These are phyloP conservation scores for Hymenoscyphus fraxineus DNA, from an alignment of 2,329 filamentous ascomycete genomes.

Conservation along the genomic window DNA sequence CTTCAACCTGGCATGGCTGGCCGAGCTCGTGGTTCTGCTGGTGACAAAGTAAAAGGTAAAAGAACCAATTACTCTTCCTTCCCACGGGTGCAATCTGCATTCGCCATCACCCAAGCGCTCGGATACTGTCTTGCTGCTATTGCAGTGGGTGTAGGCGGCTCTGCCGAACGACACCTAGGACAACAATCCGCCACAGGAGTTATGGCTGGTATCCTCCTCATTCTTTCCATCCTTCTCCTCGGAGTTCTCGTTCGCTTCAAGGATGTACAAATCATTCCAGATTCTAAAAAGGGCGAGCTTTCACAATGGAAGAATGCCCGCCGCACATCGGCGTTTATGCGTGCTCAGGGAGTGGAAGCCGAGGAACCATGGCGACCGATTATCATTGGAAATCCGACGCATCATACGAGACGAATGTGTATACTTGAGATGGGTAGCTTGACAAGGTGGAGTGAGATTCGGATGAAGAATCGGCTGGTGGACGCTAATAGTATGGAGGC, in stretches of 20 bases:
- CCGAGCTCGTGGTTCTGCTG: constrained; percentile 45
- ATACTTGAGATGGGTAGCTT: constrained; percentile 65
- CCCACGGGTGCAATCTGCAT: constrained; percentile 67
- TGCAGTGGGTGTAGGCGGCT: constrained; percentile 65
- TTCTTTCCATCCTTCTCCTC: constrained; percentile 61
- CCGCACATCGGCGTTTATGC: constrained; percentile 44
- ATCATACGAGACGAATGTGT: constrained; percentile 66
- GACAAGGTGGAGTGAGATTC: constrained; percentile 71
- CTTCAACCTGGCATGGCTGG: constrained; percentile 68
- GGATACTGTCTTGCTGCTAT: constrained; percentile 67
- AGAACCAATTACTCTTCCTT: constrained; percentile 73
- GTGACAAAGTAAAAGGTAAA: constrained; percentile 42
- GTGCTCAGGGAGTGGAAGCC: constrained; percentile 29
- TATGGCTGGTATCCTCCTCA: constrained; percentile 62
- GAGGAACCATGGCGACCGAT: constrained; percentile 60
- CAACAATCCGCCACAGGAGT: constrained; percentile 66
- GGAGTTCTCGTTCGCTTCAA: constrained; percentile 61
- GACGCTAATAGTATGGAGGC: constrained; percentile 39
- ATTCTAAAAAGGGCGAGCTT: constrained; percentile 53
- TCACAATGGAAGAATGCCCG: constrained; percentile 48
- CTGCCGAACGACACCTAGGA: constrained; percentile 60
- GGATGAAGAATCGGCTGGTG: constrained; percentile 55
- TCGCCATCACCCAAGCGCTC: constrained; percentile 66
- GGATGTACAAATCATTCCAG: constrained; percentile 65
- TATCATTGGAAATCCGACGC: constrained; percentile 68